phyloP scores from a whole-genome alignment of 73 alveolate species.

The Paramecium pentaurelia region DNA sequence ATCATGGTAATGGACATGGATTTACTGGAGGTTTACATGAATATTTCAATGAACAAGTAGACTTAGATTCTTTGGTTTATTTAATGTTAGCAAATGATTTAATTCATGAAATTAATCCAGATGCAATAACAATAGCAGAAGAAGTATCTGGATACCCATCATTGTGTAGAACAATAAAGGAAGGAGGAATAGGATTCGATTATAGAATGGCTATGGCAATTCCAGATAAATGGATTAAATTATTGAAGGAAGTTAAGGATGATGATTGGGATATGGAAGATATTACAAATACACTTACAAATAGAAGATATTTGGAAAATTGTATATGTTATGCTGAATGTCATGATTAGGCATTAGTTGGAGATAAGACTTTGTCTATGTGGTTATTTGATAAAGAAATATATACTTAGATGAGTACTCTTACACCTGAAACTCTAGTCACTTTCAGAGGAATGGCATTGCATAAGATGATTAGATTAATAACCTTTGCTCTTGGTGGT shows the following conservation, averaged over 20 bases:
- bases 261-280: conserved; percentile 97
- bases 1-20: conserved; percentile 96
- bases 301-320: conserved; percentile 93
- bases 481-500: conserved; percentile 95
- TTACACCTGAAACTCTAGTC: conserved; percentile 69
- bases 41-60: conserved; percentile 91
- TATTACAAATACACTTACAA: conserved; percentile 82
- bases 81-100: conserved; percentile 97
- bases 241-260: conserved; percentile 85
- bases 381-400: conserved; percentile 92
- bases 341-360: conserved; percentile 97
- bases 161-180: conserved; percentile 88
- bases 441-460: conserved; percentile 96
- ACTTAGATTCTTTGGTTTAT: conserved; percentile 74
- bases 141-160: conserved; percentile 99
- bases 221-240: conserved; percentile 88
- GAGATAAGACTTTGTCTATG: conserved; percentile 96
- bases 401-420: conserved; percentile 82
- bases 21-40: conserved; percentile 91
- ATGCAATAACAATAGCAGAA: conserved; percentile 96
- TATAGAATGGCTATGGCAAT: conserved; percentile 93
- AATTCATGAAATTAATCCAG: conserved; percentile 85
- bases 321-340: conserved; percentile 95
- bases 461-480: conserved; percentile 93
- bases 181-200: conserved; percentile 99